These are phyloP conservation scores for Nemania sp. DNA, from an alignment of 2,329 filamentous ascomycete species.

Conservation along the genomic window DNA sequence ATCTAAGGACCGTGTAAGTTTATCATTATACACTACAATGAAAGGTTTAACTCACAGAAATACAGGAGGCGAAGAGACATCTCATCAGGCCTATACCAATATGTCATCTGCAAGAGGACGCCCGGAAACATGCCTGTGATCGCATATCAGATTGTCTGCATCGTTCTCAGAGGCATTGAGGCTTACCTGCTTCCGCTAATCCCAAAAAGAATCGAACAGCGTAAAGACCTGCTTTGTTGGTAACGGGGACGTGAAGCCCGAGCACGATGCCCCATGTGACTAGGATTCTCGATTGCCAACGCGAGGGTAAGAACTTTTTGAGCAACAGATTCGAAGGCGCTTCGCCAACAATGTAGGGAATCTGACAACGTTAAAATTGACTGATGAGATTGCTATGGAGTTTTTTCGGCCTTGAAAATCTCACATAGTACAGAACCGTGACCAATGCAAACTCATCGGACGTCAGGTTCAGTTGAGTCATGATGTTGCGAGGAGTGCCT, in stretches of 20 bases:
- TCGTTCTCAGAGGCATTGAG: slow-evolving; percentile 3
- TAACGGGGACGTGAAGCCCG: slow-evolving; percentile 42
- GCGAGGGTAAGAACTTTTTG: slow-evolving; percentile 44
- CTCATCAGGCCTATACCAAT: slow-evolving; percentile 54
- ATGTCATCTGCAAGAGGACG: slow-evolving; percentile 48
- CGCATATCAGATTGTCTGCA: slow-evolving; percentile 18
- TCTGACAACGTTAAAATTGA: slow-evolving; percentile 28
- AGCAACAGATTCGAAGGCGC: slow-evolving; percentile 46
- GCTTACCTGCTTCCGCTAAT: slow-evolving; percentile 40
- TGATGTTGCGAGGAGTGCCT: slow-evolving; percentile 46
- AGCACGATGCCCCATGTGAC: slow-evolving; percentile 44
- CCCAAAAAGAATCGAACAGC: slow-evolving; percentile 44
- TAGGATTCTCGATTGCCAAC: slow-evolving; percentile 48
- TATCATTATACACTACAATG: accelerated
- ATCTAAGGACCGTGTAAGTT: slow-evolving; percentile 26
- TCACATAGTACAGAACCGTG: slow-evolving; percentile 45
- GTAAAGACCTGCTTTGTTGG: slow-evolving; percentile 44
- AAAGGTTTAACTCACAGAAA: slow-evolving; percentile 42
- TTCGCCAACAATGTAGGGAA: slow-evolving; percentile 46
- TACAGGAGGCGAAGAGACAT: slow-evolving; percentile 50
- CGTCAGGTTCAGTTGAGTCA: slow-evolving; percentile 45
- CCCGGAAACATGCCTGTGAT: slow-evolving; percentile 45
- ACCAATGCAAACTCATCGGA: slow-evolving; percentile 47
- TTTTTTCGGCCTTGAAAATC: slow-evolving; percentile 13
- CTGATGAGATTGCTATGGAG: no score